Evolutionary conservation across 108 stramenopile species (phyloP).

Genomic region (Cylindrotheca closterium): DNA sequence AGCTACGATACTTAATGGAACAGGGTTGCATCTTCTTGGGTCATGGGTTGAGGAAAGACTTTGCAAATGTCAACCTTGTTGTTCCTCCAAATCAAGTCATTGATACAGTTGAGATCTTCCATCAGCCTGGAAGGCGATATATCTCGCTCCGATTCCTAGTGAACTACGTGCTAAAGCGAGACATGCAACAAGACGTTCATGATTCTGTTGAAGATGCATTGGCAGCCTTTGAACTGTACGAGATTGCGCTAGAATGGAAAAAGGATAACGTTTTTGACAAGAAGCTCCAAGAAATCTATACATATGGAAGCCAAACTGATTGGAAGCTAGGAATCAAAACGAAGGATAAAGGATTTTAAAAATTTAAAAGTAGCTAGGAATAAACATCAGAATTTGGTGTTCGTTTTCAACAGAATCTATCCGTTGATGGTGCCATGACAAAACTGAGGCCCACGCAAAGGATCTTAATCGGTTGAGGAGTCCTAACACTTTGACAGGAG

Average conservation of each 20-base stretch:
- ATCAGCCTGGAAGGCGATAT: slow-evolving; percentile 80
- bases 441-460: no score
- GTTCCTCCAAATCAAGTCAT: slow-evolving; percentile 91
- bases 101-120: slow-evolving; percentile 93
- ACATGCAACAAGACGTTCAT: slow-evolving; percentile 95
- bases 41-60: slow-evolving; percentile 88
- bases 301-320: slow-evolving; percentile 64
- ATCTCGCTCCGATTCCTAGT: slow-evolving; percentile 90
- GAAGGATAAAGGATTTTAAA: neutral
- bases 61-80: slow-evolving; percentile 81
- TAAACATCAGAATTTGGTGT: neutral
- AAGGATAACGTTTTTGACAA: slow-evolving; percentile 60
- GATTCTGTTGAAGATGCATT: slow-evolving; percentile 94
- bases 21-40: slow-evolving; percentile 86
- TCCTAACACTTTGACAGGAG: no score
- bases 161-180: slow-evolving; percentile 80
- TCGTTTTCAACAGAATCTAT: neutral
- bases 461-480: no score
- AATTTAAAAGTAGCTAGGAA: neutral
- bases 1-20: slow-evolving; percentile 90
- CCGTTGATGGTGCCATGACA: no score
- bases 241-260: slow-evolving; percentile 61
- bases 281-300: slow-evolving; percentile 60
- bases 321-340: slow-evolving; percentile 55
- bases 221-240: slow-evolving; percentile 74